Evolutionary conservation across 768 basidiomycete genomes (phyloP).

Genomic region (Mycena alexandri): DNA sequence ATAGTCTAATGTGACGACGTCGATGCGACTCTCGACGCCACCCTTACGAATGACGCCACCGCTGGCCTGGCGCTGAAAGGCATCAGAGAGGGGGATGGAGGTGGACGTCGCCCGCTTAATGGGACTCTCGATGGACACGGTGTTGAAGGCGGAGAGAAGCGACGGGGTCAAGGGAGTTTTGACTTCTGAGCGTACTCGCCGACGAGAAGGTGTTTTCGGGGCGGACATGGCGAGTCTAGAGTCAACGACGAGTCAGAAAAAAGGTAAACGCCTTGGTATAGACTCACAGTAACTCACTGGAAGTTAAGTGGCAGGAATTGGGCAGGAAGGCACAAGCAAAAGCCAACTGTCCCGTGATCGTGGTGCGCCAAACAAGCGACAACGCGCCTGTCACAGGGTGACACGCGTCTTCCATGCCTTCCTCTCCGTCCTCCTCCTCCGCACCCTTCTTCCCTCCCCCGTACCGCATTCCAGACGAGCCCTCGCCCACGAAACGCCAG

Average conservation of each 20-base stretch:
- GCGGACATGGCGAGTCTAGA: constrained; percentile 21
- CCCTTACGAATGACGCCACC: constrained; percentile 81
- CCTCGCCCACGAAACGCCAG: constrained; percentile 62
- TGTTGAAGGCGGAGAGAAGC: constrained; percentile 55
- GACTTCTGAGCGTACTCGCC: constrained; percentile 61
- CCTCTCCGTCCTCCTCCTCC: constrained; percentile 65
- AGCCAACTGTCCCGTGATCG: constrained; percentile 17
- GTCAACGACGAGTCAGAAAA: too few relatives aligned
- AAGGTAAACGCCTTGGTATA: too few relatives aligned
- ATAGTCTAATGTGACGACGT: constrained; percentile 84
- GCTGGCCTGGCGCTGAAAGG: constrained; percentile 71
- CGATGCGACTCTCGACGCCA: constrained; percentile 80
- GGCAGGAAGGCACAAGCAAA: background rate
- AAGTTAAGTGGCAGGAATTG: too few relatives aligned
- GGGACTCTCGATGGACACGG: constrained; percentile 61
- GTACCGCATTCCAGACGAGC: constrained; percentile 46
- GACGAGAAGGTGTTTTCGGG: constrained; percentile 62
- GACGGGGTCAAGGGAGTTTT: constrained; percentile 67
- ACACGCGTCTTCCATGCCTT: constrained; percentile 42
- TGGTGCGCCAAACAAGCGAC: background rate
- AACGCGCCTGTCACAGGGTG: background rate
- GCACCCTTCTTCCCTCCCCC: constrained; percentile 40
- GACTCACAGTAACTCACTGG: too few relatives aligned
- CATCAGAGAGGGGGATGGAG: constrained; percentile 63
- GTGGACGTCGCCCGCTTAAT: constrained; percentile 69